Base-by-base conservation (phyloP, 2,329 filamentous ascomycete species). In the Botrytis fabae region DNA sequence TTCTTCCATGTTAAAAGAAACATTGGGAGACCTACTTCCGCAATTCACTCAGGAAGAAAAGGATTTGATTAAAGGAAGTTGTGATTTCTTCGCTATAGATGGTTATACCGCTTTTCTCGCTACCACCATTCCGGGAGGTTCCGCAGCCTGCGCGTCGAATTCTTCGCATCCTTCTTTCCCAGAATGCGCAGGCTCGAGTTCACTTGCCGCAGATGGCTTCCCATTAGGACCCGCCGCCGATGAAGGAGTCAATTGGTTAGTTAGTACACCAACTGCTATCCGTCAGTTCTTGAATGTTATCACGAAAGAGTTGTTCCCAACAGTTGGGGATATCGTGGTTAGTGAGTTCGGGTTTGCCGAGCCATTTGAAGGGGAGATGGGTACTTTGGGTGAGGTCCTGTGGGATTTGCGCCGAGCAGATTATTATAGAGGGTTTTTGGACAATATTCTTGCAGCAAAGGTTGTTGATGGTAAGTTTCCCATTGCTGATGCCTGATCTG, bases 391-490 rank as follows among this genome's bases (percentile, higher is more conserved):
- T 9, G 75, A 73, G 42, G 89, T 95, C 69, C 84, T 96, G 70
- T 84, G 94, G 75, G 93, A 97, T 82, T 90, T 93, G 77, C 94
- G 95, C 85, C 88, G 94, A 28, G 89, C 89, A 73, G 85, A 91
- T 80, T 97, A 96, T 83, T 96, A 93, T 83, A 84, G 90, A 75
- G 89, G 88, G 73, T 96, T 96, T 80, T 88, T 95, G 78, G 86
- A 86, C 70, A 93, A 92, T 75, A 78, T 80, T 38, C 71, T 80
- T 7, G 88, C 95, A 87, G 92, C 91, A 46, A 88, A 91, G 79
- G 92, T 93, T 16, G 92, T 95, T 79, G 90, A 82, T 83, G 76
- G 77, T 77, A 32, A 73, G 75, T 18, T n/a, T 9, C 4, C 64
- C 42, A 40, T 22, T 22, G 35, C 12, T 6, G 16, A 10, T 20